Percentiles rank a stretch among this genome's conserved stretches.
Evolutionary conservation across 495 filamentous ascomycete species (phyloP).

Genomic region (Bacidia gigantensis): DNA sequence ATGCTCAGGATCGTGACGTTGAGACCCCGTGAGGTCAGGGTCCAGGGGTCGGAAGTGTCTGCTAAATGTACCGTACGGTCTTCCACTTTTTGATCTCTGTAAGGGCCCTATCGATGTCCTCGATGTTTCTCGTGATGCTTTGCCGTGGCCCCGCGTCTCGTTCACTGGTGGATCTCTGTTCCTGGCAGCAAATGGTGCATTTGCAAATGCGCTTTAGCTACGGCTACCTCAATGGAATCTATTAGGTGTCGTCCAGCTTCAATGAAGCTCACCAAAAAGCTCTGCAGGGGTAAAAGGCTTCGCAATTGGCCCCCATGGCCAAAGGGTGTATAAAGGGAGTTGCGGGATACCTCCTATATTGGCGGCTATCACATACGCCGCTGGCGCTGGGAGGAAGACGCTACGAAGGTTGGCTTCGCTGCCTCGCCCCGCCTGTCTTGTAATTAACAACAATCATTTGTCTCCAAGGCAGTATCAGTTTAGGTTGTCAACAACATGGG

Average conservation of each 20-base stretch:
- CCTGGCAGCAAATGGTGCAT: not conserved
- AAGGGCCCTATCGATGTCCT: not conserved
- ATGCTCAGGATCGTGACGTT: not conserved
- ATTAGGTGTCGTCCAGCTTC: not conserved
- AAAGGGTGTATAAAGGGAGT: not conserved
- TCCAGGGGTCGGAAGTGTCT: not conserved
- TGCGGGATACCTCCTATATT: not conserved
- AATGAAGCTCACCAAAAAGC: too few species aligned
- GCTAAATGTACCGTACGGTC: not conserved
- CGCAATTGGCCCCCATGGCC: not conserved
- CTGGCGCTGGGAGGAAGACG: too few species aligned
- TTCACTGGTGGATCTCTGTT: not conserved
- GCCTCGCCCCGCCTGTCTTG: too few species aligned
- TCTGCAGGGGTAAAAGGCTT: too few species aligned
- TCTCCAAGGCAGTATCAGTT: too few species aligned
- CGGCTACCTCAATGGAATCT: not conserved
- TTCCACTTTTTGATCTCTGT: not conserved
- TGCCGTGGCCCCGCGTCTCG: not conserved
- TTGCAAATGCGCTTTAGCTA: not conserved
- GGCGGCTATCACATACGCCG: not conserved
- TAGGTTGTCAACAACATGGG: too few species aligned
- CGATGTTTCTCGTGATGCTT: not conserved
- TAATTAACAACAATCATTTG: too few species aligned
- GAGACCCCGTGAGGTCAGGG: not conserved
- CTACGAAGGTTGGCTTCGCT: too few species aligned